phyloP scores from a whole-genome alignment of 129 eudicot genomes.

The Flaveria bidentis region DNA sequence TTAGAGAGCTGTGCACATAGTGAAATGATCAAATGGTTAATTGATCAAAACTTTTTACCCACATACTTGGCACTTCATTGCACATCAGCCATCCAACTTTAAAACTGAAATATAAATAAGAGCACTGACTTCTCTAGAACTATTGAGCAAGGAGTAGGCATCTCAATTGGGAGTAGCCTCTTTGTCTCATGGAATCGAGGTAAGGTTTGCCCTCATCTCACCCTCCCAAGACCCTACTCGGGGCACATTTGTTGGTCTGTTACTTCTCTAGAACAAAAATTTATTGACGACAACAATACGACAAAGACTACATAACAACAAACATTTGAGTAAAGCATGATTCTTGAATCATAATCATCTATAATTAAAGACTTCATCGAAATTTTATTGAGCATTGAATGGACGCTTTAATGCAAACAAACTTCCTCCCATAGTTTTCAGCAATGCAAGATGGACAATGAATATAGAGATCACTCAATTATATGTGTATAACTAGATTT shows the following conservation, averaged over 20 bases:
- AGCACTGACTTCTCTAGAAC: neutral
- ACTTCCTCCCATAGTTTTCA: neutral
- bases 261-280: neutral
- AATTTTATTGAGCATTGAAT: neutral
- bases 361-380: neutral
- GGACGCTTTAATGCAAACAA: neutral
- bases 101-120: neutral
- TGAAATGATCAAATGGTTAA: neutral
- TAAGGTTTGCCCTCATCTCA: too few species aligned
- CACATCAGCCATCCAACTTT: neutral
- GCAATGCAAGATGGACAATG: neutral
- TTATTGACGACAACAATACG: neutral
- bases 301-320: too few species aligned
- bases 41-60: neutral
- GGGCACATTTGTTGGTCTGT: too few species aligned
- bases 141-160: neutral
- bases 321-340: slow-evolving; percentile 15
- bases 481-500: neutral
- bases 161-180: too few species aligned
- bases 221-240: too few species aligned
- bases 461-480: neutral
- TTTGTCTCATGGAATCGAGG: too few species aligned
- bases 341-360: neutral
- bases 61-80: neutral
- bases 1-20: neutral